Conservation (phyloP, 495 filamentous ascomycete species). For the Glutinoglossum americanum region DNA sequence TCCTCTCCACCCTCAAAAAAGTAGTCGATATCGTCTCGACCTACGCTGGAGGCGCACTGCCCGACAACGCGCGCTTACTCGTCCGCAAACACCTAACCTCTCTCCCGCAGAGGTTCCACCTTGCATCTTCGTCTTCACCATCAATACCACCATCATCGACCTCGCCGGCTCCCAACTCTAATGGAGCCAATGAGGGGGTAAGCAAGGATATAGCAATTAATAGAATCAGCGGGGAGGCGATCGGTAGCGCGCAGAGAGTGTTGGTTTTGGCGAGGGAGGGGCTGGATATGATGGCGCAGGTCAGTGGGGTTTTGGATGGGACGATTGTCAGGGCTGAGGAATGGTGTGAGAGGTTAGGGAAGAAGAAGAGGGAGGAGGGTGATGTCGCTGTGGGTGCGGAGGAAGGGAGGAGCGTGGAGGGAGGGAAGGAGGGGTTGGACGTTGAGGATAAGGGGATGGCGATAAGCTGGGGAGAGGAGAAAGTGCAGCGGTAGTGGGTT, state of each 20-base stretch:
- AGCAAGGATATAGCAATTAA: neutral
- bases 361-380: conserved; percentile 15
- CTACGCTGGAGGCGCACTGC: conserved; percentile 66
- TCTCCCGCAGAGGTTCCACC: conserved; percentile 53
- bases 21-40: conserved; percentile 61
- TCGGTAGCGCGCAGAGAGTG: conserved; percentile 39
- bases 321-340: conserved; percentile 70
- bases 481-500: no score
- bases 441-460: neutral
- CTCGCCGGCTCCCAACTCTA: no score
- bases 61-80: conserved; percentile 57
- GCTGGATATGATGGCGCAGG: conserved; percentile 72
- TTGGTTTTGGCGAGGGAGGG: conserved; percentile 70
- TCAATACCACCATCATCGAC: no score
- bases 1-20: conserved; percentile 51
- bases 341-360: conserved; percentile 61
- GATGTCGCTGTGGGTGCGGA: neutral
- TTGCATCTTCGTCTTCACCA: conserved; percentile 14
- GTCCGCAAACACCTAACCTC: conserved; percentile 61
- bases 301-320: conserved; percentile 58
- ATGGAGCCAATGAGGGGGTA: neutral
- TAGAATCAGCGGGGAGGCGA: conserved; percentile 18
- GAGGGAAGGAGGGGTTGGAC: neutral
- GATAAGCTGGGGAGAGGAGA: no score
- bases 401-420: neutral